phyloP scores from a whole-genome alignment of 2,329 filamentous ascomycete genomes.

The Elsinoe perseae region DNA sequence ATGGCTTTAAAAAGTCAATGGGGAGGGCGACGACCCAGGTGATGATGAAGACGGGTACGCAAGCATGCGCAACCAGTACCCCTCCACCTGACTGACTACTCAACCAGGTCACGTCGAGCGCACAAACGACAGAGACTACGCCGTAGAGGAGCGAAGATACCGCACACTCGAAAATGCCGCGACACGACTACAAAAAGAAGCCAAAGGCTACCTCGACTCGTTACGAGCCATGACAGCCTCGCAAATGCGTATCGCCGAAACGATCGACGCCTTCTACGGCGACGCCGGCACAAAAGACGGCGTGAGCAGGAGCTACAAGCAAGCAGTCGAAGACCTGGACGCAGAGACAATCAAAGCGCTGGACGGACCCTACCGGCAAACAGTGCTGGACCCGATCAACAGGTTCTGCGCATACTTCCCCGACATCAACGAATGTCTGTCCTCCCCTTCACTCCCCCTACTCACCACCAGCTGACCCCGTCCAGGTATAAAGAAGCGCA shows the following conservation, averaged over 20 bases:
- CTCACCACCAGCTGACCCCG: conserved; percentile 1
- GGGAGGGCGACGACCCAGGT: conserved; percentile 88
- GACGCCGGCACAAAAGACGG: conserved; percentile 91
- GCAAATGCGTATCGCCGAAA: conserved; percentile 98
- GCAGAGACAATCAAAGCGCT: conserved; percentile 97
- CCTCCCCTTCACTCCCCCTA: not conserved
- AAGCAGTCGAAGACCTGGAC: conserved; percentile 94
- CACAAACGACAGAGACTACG: conserved; percentile 97
- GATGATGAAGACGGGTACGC: conserved; percentile 94
- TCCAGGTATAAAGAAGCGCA: conserved; percentile 87
- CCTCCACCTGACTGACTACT: not conserved
- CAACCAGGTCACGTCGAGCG: conserved; percentile 81
- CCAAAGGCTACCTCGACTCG: conserved; percentile 95
- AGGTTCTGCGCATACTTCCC: conserved; percentile 98
- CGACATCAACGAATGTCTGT: conserved; percentile 89
- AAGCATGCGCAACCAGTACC: not conserved
- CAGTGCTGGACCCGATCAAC: conserved; percentile 89
- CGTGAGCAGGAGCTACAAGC: conserved; percentile 94
- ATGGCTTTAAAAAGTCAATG: conserved; percentile 56
- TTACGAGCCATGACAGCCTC: conserved; percentile 97
- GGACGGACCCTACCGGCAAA: conserved; percentile 90
- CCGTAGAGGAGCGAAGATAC: conserved; percentile 87
- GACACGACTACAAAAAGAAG: conserved; percentile 88
- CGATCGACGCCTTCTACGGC: conserved; percentile 98
- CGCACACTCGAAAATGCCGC: conserved; percentile 95